Evolutionary conservation across 495 filamentous ascomycete species (phyloP).

Genomic region (Pyrenula aspistea): DNA sequence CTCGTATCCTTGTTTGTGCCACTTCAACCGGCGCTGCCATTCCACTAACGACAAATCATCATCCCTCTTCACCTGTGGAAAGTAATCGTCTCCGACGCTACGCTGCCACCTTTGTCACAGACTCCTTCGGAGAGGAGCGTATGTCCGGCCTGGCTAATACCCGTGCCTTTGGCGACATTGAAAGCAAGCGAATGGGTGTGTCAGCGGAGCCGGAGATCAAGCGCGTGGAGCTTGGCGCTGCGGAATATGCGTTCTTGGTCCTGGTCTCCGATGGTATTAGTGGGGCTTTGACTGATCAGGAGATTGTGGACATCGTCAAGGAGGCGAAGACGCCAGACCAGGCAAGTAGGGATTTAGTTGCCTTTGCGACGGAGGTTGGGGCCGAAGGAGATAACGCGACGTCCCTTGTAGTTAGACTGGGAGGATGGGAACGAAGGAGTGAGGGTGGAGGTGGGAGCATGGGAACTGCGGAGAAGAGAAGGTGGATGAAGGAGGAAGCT

Average conservation of each 20-base stretch:
- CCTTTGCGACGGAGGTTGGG: slow-evolving; percentile 76
- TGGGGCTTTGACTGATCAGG: slow-evolving; percentile 73
- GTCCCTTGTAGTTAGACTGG: slow-evolving; percentile 79
- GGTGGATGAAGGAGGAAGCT: slow-evolving; percentile 75
- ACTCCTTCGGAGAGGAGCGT: slow-evolving; percentile 95
- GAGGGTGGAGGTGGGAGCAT: slow-evolving; percentile 82
- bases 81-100: slow-evolving; percentile 73
- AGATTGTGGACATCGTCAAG: slow-evolving; percentile 91
- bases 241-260: slow-evolving; percentile 79
- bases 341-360: slow-evolving; percentile 64
- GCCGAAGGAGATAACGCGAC: slow-evolving; percentile 87
- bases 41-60: slow-evolving; percentile 79
- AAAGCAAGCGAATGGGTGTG: slow-evolving; percentile 83
- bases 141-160: slow-evolving; percentile 90
- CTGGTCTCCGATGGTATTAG: slow-evolving; percentile 81
- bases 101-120: slow-evolving; percentile 76
- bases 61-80: slow-evolving; percentile 76
- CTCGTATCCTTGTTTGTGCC: slow-evolving; percentile 74
- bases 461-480: slow-evolving; percentile 80
- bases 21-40: slow-evolving; percentile 65
- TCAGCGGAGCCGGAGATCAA: slow-evolving; percentile 83
- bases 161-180: slow-evolving; percentile 84
- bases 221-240: slow-evolving; percentile 59
- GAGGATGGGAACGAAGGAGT: slow-evolving; percentile 86
- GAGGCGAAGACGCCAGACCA: slow-evolving; percentile 85